Percentiles rank a stretch among this genome's conserved stretches.
Conservation (phyloP, 495 filamentous ascomycete genomes). For the Acidiella bohemica region DNA sequence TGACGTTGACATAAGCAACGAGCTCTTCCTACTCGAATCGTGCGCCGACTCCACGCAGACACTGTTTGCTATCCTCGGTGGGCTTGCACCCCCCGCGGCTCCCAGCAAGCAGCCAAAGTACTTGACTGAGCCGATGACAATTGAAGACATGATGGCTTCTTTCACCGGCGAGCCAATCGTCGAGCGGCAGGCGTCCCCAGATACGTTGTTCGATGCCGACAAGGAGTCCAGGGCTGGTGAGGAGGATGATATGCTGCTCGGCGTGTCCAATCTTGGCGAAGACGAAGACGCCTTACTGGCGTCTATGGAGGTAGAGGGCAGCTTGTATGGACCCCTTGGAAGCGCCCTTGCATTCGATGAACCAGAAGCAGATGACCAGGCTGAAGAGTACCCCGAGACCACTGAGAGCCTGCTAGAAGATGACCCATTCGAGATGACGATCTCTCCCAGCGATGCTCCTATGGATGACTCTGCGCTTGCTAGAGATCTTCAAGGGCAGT, state of each 20-base stretch:
- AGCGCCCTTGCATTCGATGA: constrained; percentile 8
- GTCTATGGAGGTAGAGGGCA: constrained; percentile 15
- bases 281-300: constrained; percentile 15
- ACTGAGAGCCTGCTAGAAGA: constrained; percentile 56
- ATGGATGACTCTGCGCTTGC: constrained; percentile 9
- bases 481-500: constrained; percentile 12
- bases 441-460: constrained; percentile 2
- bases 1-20: constrained; percentile 69
- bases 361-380: constrained; percentile 19
- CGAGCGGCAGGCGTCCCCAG: constrained; percentile 13
- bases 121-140: constrained; percentile 68
- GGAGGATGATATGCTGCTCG: constrained; percentile 2
- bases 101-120: constrained; percentile 74
- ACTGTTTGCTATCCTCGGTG: constrained; percentile 65
- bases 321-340: constrained; percentile 19
- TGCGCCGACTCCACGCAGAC: constrained; percentile 97
- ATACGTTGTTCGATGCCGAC: constrained; percentile 13
- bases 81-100: constrained; percentile 65
- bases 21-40: constrained; percentile 79
- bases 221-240: constrained; percentile 13
- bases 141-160: constrained; percentile 78
- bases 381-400: constrained; percentile 34
- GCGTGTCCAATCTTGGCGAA: constrained; percentile 1
- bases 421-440: constrained; percentile 54
- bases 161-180: constrained; percentile 48